These are phyloP conservation scores for Venturia nashicola DNA, from an alignment of 2,329 filamentous ascomycete species.

Conservation along the genomic window DNA sequence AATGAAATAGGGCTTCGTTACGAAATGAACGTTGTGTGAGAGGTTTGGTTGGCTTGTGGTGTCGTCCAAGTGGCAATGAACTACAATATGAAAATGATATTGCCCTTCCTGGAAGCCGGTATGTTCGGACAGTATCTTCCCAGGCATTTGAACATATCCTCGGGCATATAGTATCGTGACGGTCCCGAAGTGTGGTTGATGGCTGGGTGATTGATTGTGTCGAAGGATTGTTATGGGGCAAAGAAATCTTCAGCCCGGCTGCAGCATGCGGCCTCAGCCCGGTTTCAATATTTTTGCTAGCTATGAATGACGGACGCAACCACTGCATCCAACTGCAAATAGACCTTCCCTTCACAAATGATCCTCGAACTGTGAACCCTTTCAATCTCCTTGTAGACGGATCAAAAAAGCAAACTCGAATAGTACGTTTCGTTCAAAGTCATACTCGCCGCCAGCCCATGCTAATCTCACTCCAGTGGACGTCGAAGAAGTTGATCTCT, in stretches of 20 bases:
- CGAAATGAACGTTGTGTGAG: too few relatives aligned
- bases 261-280: neutral
- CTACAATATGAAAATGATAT: too few relatives aligned
- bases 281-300: neutral
- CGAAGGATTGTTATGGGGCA: neutral
- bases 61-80: too few relatives aligned
- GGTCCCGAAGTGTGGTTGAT: too few relatives aligned
- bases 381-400: neutral
- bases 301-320: neutral
- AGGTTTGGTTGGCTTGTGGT: too few relatives aligned
- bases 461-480: neutral
- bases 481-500: conserved; percentile 6
- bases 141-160: neutral
- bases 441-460: neutral
- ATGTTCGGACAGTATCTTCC: too few relatives aligned
- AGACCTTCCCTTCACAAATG: neutral
- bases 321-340: neutral
- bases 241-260: neutral
- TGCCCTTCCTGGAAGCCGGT: too few relatives aligned
- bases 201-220: neutral
- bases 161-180: neutral
- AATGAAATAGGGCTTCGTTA: neutral
- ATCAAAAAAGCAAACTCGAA: neutral
- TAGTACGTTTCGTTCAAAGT: neutral
- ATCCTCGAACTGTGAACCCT: neutral